A percentile compares a stretch with the other conserved stretches of the same genome.
phyloP scores from a whole-genome alignment of 1,284 basidiomycete genomes.

The Cyathus olla region DNA sequence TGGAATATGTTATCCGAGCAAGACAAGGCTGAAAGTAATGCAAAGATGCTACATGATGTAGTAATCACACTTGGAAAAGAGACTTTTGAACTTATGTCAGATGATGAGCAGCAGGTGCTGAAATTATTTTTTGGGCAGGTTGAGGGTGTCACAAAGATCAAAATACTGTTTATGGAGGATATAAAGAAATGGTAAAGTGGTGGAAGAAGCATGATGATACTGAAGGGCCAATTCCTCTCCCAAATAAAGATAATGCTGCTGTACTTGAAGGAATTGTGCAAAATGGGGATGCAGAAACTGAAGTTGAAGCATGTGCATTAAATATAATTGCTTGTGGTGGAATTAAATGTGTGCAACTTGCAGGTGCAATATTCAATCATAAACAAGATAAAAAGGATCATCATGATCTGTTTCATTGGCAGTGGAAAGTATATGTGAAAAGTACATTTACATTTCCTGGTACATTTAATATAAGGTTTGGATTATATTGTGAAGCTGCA shows the following conservation, averaged over 20 bases:
- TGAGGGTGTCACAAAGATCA: neutral
- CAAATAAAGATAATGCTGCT: slow-evolving; percentile 25
- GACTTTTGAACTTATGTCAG: neutral
- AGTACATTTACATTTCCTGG: slow-evolving; percentile 25
- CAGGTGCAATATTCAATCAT: slow-evolving; percentile 39
- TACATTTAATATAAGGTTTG: slow-evolving; percentile 13
- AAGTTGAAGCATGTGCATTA: slow-evolving; percentile 25
- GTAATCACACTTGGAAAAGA: neutral
- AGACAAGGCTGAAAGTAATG: neutral
- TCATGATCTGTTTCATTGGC: slow-evolving; percentile 28
- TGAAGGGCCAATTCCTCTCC: slow-evolving; percentile 9
- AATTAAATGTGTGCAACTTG: slow-evolving; percentile 33
- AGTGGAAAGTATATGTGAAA: slow-evolving; percentile 19
- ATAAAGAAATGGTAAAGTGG: neutral
- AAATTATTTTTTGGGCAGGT: neutral
- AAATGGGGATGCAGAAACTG: slow-evolving; percentile 2
- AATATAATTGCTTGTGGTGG: slow-evolving; percentile 30
- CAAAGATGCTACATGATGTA: neutral
- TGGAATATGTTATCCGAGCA: neutral
- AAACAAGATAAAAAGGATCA: slow-evolving; percentile 43
- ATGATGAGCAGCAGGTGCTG: neutral
- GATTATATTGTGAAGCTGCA: slow-evolving; percentile 28
- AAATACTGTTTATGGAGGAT: slow-evolving; percentile 4
- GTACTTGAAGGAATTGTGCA: slow-evolving; percentile 5
- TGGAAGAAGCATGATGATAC: neutral